These are phyloP conservation scores for Coffea canephora DNA, from an alignment of 257 asterid genomes.

Conservation along the genomic window DNA sequence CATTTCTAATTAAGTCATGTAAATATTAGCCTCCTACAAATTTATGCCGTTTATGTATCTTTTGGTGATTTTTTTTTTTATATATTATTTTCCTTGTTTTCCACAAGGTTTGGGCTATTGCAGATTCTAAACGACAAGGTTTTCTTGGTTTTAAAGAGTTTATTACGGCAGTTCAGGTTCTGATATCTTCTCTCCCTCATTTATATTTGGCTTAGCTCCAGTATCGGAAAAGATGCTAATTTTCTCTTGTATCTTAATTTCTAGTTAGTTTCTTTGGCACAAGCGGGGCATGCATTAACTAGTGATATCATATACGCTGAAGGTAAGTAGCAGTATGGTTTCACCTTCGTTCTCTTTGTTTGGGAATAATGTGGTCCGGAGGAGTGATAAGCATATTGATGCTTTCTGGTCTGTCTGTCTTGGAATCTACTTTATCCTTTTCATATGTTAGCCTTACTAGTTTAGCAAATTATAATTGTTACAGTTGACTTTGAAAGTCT, in stretches of 20 bases:
- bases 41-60: neutral
- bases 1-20: neutral
- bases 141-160: conserved; percentile 91
- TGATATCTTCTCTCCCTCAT: conserved; percentile 3
- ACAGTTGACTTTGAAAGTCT: conserved; percentile 81
- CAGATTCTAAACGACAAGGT: conserved; percentile 94
- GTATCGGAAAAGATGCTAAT: conserved; percentile 24
- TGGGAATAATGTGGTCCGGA: neutral
- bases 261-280: conserved; percentile 82
- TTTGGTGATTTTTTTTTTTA: neutral
- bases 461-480: conserved; percentile 17
- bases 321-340: conserved; percentile 27
- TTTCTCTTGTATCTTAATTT: conserved; percentile 16
- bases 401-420: neutral
- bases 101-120: conserved; percentile 86
- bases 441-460: conserved; percentile 11
- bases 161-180: conserved; percentile 85
- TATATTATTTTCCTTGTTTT: neutral
- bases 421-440: neutral
- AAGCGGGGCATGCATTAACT: conserved; percentile 68
- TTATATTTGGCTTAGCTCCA: conserved; percentile 8
- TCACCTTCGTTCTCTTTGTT: neutral
- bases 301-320: conserved; percentile 52
- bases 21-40: neutral
- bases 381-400: neutral